Conservation (phyloP, 805 yeast genomes). For the Kazachstania viticola region DNA sequence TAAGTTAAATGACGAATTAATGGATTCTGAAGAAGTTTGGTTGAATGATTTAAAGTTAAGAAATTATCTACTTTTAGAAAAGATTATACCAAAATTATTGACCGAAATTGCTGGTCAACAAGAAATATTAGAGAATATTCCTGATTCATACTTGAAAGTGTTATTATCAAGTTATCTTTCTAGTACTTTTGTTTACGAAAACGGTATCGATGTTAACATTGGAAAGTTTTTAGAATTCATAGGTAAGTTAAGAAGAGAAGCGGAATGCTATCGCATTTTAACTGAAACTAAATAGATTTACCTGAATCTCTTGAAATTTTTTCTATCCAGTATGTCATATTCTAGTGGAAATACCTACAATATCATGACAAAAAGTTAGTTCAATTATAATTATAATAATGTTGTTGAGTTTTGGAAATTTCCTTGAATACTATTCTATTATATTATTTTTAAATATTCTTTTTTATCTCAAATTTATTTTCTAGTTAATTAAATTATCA, state of each 20-base stretch:
- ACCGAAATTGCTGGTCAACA: constrained; percentile 55
- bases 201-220: constrained; percentile 69
- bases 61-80: constrained; percentile 52
- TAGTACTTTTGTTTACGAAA: constrained; percentile 70
- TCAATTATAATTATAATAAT: too few species aligned
- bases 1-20: constrained; percentile 74
- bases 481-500: too few species aligned
- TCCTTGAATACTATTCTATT: too few species aligned
- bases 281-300: not conserved
- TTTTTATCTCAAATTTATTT: too few species aligned
- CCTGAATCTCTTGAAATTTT: too few species aligned
- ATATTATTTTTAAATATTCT: too few species aligned
- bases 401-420: too few species aligned
- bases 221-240: constrained; percentile 64
- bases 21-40: constrained; percentile 75
- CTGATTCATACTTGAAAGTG: constrained; percentile 78
- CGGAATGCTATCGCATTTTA: constrained; percentile 1
- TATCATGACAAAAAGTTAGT: too few species aligned
- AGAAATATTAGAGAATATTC: constrained; percentile 62
- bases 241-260: constrained; percentile 40
- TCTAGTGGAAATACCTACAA: too few species aligned
- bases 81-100: constrained; percentile 69
- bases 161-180: constrained; percentile 80
- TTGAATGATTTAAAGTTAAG: constrained; percentile 66
- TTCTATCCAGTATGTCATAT: too few species aligned